These are phyloP conservation scores for Alternaria tenuissima DNA, from an alignment of 2,329 filamentous ascomycete species.

Conservation along the genomic window DNA sequence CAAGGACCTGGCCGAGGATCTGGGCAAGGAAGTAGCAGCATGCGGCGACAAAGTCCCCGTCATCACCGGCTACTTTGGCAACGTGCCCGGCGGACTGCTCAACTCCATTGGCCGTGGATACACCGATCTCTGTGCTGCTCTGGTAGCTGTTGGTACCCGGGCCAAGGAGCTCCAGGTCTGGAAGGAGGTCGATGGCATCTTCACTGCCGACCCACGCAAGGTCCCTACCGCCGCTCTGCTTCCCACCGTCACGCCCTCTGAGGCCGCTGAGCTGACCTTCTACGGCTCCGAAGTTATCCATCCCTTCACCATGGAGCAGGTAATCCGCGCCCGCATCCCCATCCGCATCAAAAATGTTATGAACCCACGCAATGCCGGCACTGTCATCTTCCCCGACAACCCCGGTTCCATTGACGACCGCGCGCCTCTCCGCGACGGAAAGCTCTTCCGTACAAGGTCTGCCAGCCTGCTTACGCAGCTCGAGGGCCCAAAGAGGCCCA, in stretches of 20 bases:
- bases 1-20: constrained; percentile 50
- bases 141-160: constrained; percentile 86
- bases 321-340: constrained; percentile 77
- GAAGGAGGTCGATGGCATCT: constrained; percentile 99
- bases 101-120: constrained; percentile 94
- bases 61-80: constrained; percentile 91
- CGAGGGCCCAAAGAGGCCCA: constrained; percentile 60
- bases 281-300: constrained; percentile 89
- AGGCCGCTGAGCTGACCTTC: constrained; percentile 90
- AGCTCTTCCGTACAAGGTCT: constrained; percentile 59
- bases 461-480: constrained; percentile 55
- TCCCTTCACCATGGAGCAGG: constrained; percentile 98
- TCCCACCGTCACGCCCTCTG: constrained; percentile 86
- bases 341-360: constrained; percentile 94
- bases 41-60: constrained; percentile 58
- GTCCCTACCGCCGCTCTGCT: constrained; percentile 94
- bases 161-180: constrained; percentile 94
- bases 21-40: constrained; percentile 54
- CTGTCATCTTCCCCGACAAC: constrained; percentile 81
- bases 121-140: constrained; percentile 92
- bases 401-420: constrained; percentile 62
- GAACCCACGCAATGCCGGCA: constrained; percentile 80
- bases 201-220: constrained; percentile 84
- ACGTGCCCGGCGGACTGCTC: constrained; percentile 87
- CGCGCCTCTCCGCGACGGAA: constrained; percentile 65